Base-by-base conservation (phyloP, 2,329 filamentous ascomycete species). In the Nemania serpens region DNA sequence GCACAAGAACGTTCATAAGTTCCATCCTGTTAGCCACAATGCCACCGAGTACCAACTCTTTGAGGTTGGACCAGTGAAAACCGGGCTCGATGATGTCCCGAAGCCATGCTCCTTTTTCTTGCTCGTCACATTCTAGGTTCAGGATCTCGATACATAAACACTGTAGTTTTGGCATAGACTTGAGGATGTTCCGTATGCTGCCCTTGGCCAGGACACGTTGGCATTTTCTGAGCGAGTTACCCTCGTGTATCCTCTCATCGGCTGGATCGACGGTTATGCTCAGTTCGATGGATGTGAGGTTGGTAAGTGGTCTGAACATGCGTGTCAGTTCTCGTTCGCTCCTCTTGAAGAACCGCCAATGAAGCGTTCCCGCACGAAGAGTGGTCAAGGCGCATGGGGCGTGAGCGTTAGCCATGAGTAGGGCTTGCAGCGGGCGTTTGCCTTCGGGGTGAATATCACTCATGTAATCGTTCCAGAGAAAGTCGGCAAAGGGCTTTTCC, bases 321-420 rank as follows among this genome's bases (percentile, higher is more conserved):
- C 58, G 55, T n/a, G 47, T 33, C 15, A 70, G 62, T 10, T 62
- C 54, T 15, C 42, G 37, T 36, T 64, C 55, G 18, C 55, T 58
- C 46, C 58, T 57, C 29, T 68, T 52, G 50, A 72, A 72, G 52
- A 70, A 71, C 37, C 55, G 36, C 70, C 70, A 73, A 48, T 64
- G 65, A 18, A 72, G 43, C 1, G 34, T 22, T 13, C 65, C 67
- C 1, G 65, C 69, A 5, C 58, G 61, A 17, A 73, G 58, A 9
- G 37, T 64, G 20, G 52, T 63, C 42, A 71, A 37, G 15, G 52
- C 56, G 52, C 64, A 65, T 9, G 60, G 55, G 3, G 58, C 50
- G 15, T 60, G 55, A 33, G 55, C 67, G 20, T 68, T 59, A 29
- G 70, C 70, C 15, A 54, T 25, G 37, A 73, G 64, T 6, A 73